Base-by-base conservation (phyloP, 140 eudicot genomes). In the Ambrosia hybrid region DNA sequence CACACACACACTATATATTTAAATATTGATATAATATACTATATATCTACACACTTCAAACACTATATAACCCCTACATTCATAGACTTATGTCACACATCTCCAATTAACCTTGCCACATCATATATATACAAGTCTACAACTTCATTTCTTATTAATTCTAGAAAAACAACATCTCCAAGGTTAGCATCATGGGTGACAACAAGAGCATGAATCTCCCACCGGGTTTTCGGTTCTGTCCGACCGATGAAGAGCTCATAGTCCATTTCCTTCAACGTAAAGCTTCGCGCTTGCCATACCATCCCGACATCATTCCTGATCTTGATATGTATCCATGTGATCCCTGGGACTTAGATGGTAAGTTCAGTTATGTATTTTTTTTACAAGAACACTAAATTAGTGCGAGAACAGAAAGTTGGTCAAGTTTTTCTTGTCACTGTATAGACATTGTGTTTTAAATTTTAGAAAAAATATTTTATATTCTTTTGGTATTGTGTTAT, bases 271-370 rank as follows among this genome's bases (percentile, higher is more conserved):
- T 94, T 67, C 97, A 88, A 13, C 95, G 97, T 36, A 88, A 85
- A 70, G 85, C 91, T 41, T 76, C 86, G 37, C 87, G 83, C 76
- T 72, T 94, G 64, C 96, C 99, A 55, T 90, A 83, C 85, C 97
- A 88, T 68, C 99, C 99, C 0, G 97, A 90, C 70, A 83, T 94
- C 78, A 94, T 94, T 83, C 99, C 99, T 2, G 99, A 94, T 80
- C 99, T 94, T 70, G 89, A 83, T 71, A 87, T 90, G 21, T 86
- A 82, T 81, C 96, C 97, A 58, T 86, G 82, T 72, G 94, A 94
- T 74, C 99, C 99, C 4, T 94, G 99, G 99, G 94, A 94, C 77
- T 80, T 94, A n/a, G 82, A 90, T 72, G 99, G 99, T 93, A 85
- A 21, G 30, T 16, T 68, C 57, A 12, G 1, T 21, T 21, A 21